Evolutionary conservation across 2,329 filamentous ascomycete genomes (phyloP), one percentile per base, ranked within the genome.

Genomic region (Claviceps digitariae): DNA sequence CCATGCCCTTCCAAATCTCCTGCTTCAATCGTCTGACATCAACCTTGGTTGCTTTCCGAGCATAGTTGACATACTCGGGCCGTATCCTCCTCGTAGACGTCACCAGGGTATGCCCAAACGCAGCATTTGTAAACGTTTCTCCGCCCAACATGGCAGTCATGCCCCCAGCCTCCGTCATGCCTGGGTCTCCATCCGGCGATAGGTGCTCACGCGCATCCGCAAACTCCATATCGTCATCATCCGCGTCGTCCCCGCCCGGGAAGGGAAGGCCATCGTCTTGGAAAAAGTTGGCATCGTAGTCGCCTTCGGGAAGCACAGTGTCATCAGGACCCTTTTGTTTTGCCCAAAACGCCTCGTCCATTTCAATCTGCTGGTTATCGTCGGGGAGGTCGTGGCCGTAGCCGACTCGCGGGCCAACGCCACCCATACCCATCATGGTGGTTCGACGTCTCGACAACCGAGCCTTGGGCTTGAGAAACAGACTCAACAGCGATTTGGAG

Each of bases 221-320:
- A 67, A 93, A 93, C 61, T 86, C 84, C 55, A 77, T 63, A 51
- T 86, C 84, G 48, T 86, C 83, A 52, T 87, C 85, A 44, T 84
- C 83, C 29, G 76, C 75, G 23, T 74, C 68, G 48, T 75, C 82
- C 12, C 79, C 83, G 6, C 44, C 45, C 1, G 79, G 74, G 61
- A 88, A 79, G 1, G 84, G 83, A 58, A 90, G 72, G 1, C 79
- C 84, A 60, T 91, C 87, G 63, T 97, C 93, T 62, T 93, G 86
- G 74, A 97, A 98, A 78, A 97, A 98, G 68, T 97, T 87, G 55
- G 93, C 91, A 66, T 97, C 90, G 68, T 97, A 98, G 64, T 94
- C 84, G 56, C 90, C 90, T 60, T 81, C 75, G 2, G 77, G 77
- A 40, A 78, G 67, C 1, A 71, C 76, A 3, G 74, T 78, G 46